These are phyloP conservation scores for Ettlia oleoabundans DNA, from an alignment of 139 green algal species.

Conservation along the genomic window DNA sequence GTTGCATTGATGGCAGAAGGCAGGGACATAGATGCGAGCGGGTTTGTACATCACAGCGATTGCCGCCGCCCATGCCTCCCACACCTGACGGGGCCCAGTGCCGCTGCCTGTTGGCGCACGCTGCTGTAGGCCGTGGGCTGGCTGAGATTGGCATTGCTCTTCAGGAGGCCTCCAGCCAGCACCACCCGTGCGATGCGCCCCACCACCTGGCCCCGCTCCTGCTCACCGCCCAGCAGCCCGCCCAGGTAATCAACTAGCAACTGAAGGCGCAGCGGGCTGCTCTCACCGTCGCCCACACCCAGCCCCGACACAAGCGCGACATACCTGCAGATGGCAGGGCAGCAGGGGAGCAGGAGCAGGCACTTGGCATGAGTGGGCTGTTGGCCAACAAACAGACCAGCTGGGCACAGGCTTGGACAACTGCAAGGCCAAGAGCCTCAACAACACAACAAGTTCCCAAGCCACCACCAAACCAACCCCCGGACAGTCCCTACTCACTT, in stretches of 20 bases:
- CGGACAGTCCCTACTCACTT: constrained; percentile 18
- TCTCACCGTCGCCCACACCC: constrained; percentile 64
- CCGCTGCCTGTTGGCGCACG: constrained; percentile 61
- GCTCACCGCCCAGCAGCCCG: constrained; percentile 76
- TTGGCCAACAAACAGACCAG: background rate
- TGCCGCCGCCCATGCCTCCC: too few species aligned
- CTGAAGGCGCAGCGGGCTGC: constrained; percentile 52
- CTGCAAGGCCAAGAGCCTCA: too few species aligned
- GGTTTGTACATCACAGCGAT: too few species aligned
- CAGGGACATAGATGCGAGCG: too few species aligned
- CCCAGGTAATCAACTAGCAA: constrained; percentile 88
- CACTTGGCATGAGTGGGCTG: too few species aligned
- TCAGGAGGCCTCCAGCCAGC: constrained; percentile 70
- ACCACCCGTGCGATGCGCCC: constrained; percentile 75
- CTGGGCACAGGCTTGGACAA: background rate
- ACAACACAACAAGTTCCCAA: too few species aligned
- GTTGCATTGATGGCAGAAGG: background rate
- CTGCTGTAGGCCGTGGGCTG: constrained; percentile 60
- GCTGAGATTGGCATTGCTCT: constrained; percentile 52
- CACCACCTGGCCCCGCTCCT: constrained; percentile 62
- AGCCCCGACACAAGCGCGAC: constrained; percentile 92
- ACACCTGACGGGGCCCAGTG: constrained; percentile 59
- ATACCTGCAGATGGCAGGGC: constrained; percentile 64
- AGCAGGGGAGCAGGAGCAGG: too few species aligned
- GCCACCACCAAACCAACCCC: too few species aligned